Percentiles rank a stretch among this genome's conserved stretches.
These are phyloP conservation scores for Clitoria ternatea DNA, from an alignment of 306 rosid genomes.

Conservation along the genomic window DNA sequence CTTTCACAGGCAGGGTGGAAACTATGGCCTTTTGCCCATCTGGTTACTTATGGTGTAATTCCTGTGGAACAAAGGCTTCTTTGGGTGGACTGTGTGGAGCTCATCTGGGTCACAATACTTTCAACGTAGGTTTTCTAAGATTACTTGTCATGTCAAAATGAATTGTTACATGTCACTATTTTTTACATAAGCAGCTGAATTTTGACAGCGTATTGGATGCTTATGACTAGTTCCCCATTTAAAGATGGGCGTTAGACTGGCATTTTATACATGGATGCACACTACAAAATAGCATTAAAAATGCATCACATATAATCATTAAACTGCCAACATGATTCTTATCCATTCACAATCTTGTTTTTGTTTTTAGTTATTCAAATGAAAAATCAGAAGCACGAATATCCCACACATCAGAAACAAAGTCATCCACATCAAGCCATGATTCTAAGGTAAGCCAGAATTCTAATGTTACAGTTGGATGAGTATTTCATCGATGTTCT, in stretches of 20 bases:
- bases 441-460: constrained; percentile 49
- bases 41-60: constrained; percentile 84
- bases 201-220: not conserved
- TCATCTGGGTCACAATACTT: constrained; percentile 95
- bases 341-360: not conserved
- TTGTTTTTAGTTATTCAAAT: constrained; percentile 62
- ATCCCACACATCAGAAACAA: constrained; percentile 44
- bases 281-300: constrained; percentile 1
- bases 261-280: constrained; percentile 1
- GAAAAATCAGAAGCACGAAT: constrained; percentile 65
- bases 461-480: not conserved
- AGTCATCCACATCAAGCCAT: constrained; percentile 42
- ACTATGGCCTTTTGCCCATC: constrained; percentile 99
- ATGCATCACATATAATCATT: not conserved
- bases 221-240: not conserved
- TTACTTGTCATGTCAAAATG: not conserved
- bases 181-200: not conserved
- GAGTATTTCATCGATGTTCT: not conserved
- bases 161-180: constrained; percentile 2
- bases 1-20: constrained; percentile 89
- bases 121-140: constrained; percentile 70
- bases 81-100: constrained; percentile 97
- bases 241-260: not conserved
- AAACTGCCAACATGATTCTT: not conserved
- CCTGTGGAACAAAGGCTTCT: constrained; percentile 97